These are phyloP conservation scores for Westerdykella aurantiaca DNA, from an alignment of 2,329 filamentous ascomycete genomes.

Conservation along the genomic window DNA sequence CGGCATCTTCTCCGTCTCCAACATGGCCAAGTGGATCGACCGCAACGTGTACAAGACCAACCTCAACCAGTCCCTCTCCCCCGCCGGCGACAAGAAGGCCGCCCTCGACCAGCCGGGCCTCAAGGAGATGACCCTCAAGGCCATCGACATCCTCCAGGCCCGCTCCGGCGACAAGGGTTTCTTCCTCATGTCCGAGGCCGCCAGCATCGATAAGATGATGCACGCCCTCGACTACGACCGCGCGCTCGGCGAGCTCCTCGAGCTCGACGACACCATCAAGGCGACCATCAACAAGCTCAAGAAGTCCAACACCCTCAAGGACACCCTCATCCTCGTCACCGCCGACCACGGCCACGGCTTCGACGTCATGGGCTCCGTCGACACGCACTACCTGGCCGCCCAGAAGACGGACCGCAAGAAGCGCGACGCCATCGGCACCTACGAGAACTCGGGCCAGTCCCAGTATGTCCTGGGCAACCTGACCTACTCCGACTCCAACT, in stretches of 20 bases:
- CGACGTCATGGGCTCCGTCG: slow-evolving; percentile 75
- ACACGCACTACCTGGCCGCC: slow-evolving; percentile 68
- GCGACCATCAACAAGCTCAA: slow-evolving; percentile 67
- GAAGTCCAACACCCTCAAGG: slow-evolving; percentile 59
- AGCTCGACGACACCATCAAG: slow-evolving; percentile 76
- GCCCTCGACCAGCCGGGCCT: slow-evolving; percentile 74
- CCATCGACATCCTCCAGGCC: slow-evolving; percentile 68
- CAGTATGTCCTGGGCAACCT: slow-evolving; percentile 64
- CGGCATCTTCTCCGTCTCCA: slow-evolving; percentile 69
- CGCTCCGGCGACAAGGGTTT: slow-evolving; percentile 64
- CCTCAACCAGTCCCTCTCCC: slow-evolving; percentile 62
- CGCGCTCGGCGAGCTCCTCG: slow-evolving; percentile 75
- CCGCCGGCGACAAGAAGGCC: slow-evolving; percentile 57
- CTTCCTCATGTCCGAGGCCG: slow-evolving; percentile 84
- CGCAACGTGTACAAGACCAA: slow-evolving; percentile 73
- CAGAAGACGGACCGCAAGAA: slow-evolving; percentile 64
- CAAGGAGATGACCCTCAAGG: slow-evolving; percentile 86
- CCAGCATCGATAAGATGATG: slow-evolving; percentile 87
- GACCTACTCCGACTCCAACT: slow-evolving; percentile 67
- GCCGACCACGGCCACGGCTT: slow-evolving; percentile 90
- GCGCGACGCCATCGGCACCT: slow-evolving; percentile 68
- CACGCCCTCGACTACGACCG: slow-evolving; percentile 79
- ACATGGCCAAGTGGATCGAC: slow-evolving; percentile 81
- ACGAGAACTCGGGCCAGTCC: slow-evolving; percentile 66
- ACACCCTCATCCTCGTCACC: slow-evolving; percentile 74